Base-by-base conservation (phyloP, 305 asterid species). In the Solanum hybrid region DNA sequence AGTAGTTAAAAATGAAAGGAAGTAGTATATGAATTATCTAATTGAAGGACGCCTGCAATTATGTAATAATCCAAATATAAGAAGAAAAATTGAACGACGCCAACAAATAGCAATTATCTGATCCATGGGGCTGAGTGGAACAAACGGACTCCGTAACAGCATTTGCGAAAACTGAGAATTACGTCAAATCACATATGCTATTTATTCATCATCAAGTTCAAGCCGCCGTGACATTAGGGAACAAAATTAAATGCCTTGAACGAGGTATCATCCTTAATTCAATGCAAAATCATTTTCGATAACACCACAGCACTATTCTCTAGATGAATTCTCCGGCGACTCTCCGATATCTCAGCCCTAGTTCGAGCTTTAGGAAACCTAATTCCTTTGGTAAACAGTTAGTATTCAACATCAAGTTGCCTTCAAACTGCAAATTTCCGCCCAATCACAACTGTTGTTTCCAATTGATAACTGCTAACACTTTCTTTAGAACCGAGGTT, bases 301-400 rank as follows among this genome's bases (percentile, higher is more conserved):
- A 45, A 45, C 10, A 45, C 38, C 3, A 51, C 75, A 29, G 31
- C 13, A 51, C 15, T 41, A 41, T 27, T 41, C 34, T 82, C 22
- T 9, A 65, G 26, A 91, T 91, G 93, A 86, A 89, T 89, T 91
- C 91, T 12, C 90, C 92, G 88, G 79, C 51, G 12, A 76, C 92
- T 82, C 89, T 90, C 89, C 91, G 90, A 57, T 32, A 7, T 57
- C 88, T 10, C 4, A 31, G 78, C 78, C 32, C 51, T 85, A 32
- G 10, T 85, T 85, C 32, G 72, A 85, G 32, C 77, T 85, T 85
- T 39, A 57, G 45, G 22, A 85, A 57, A 57, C 45, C 78, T 85
- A 57, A 32, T 85, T 85, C 7, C n/a, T 85, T 12, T 57, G n/a
- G 8, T 61, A 85, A 39, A 31, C 78, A n/a, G 33, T 32, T 22